Conservation (phyloP, 495 filamentous ascomycete species). For the Immersiella caudata region DNA sequence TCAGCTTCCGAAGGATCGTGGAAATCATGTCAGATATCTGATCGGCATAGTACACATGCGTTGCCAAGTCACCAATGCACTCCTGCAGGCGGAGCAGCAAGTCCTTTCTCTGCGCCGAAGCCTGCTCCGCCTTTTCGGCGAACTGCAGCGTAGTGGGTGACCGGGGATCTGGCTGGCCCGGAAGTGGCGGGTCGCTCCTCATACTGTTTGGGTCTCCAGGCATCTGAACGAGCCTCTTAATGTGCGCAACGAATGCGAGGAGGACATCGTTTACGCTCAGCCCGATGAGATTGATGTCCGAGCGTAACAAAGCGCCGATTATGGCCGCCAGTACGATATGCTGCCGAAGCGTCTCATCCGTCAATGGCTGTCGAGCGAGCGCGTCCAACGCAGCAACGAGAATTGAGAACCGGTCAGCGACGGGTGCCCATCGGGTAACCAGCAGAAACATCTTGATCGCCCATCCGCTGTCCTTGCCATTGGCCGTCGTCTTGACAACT, state of each 20-base stretch:
- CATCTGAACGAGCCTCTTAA: slow-evolving; percentile 70
- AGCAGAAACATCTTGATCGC: slow-evolving; percentile 76
- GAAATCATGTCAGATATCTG: slow-evolving; percentile 91
- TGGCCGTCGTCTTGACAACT: slow-evolving; percentile 38
- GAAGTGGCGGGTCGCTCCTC: slow-evolving; percentile 34
- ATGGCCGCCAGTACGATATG: slow-evolving; percentile 74
- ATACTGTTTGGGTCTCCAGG: slow-evolving; percentile 52
- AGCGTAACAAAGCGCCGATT: slow-evolving; percentile 78
- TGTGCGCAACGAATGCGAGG: slow-evolving; percentile 77
- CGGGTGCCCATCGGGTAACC: slow-evolving; percentile 80
- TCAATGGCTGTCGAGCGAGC: slow-evolving; percentile 63
- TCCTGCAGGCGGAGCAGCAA: slow-evolving; percentile 69
- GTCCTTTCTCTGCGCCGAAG: slow-evolving; percentile 45
- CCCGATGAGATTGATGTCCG: slow-evolving; percentile 88
- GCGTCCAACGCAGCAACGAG: slow-evolving; percentile 77
- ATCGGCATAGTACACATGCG: slow-evolving; percentile 91
- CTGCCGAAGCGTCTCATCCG: slow-evolving; percentile 66
- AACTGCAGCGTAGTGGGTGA: slow-evolving; percentile 31
- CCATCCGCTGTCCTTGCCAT: slow-evolving; percentile 63
- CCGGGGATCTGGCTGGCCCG: slow-evolving; percentile 33
- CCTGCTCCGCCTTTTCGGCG: slow-evolving; percentile 31
- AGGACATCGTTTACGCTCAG: slow-evolving; percentile 92
- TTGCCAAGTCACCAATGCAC: slow-evolving; percentile 83
- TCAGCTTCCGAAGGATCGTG: slow-evolving; percentile 74
- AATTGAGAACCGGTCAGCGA: slow-evolving; percentile 88